Base-by-base conservation (phyloP, 2,329 filamentous ascomycete species). In the Diaporthe sp. region DNA sequence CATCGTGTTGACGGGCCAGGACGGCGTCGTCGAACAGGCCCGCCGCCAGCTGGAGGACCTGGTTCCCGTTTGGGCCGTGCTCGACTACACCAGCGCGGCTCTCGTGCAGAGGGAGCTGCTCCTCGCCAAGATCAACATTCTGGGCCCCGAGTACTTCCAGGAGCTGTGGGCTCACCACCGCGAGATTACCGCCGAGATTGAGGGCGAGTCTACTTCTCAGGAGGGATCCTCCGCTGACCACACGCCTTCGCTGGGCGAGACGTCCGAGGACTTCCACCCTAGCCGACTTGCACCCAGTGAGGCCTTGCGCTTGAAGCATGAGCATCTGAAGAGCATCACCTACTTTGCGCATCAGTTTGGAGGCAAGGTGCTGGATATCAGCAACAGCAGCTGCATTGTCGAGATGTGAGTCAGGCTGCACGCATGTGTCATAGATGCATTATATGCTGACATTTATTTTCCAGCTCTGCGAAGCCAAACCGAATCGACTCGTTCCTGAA, bases 401-500 rank as follows among this genome's bases (percentile, higher is more conserved):
- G 97, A 99, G 85, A 85, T 99, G 94, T 96, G 90, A 90, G 94
- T 90, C 30, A n/a, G 7, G 8, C 53, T 39, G 17, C n/a, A 8
- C 44, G 15, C 39, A 10, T 25, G 32, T 27, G 25, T 35, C 30
- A 15, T 15, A 15, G 9, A 17, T 15, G 10, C 25, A 42, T 51
- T 9, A 15, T 17, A 17, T 76, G 72, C 80, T 82, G 51, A 84
- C 77, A 71, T 44, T 44, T 39, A 6, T 19, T 9, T 25, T 74
- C 68, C 79, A 95, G 93, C 10, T 98, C 95, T 71, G 97, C 97
- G 75, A 99, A 99, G 86, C 96, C 95, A 47, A 91, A 89, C 76
- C 93, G 97, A 85, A 98, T 99, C 81, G 95, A 99, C 85, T 97
- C 95, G 2, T 99, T 98, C 88, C 93, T 99, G 86, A 99, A 98